A percentile compares a stretch with the other conserved stretches of the same genome.
These are phyloP conservation scores for Endoconidiophora laricicola DNA, from an alignment of 2,329 filamentous ascomycete genomes.

Conservation along the genomic window DNA sequence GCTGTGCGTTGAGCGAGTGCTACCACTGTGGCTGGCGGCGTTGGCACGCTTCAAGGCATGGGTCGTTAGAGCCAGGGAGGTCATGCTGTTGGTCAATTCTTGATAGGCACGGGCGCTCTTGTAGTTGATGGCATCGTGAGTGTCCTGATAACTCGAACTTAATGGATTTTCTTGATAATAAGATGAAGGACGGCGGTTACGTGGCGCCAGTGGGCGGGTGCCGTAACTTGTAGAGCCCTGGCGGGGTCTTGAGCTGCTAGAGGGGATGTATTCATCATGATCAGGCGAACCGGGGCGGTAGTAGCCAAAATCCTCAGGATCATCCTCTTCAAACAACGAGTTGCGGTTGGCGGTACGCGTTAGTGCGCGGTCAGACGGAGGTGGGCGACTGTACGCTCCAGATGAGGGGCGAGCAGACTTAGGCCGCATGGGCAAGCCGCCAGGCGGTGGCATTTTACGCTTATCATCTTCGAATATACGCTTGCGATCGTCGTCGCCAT, in stretches of 20 bases:
- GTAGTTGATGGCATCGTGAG: constrained; percentile 25
- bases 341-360: background rate
- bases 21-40: constrained; percentile 28
- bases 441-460: constrained; percentile 8
- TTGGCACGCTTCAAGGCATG: constrained; percentile 36
- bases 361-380: constrained; percentile 6
- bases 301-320: constrained; percentile 2
- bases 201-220: background rate
- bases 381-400: constrained; percentile 4
- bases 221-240: constrained; percentile 6
- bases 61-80: constrained; percentile 24
- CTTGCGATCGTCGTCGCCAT: constrained; percentile 8
- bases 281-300: background rate
- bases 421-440: constrained; percentile 1
- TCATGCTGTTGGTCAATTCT: constrained; percentile 11
- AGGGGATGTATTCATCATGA: constrained; percentile 7
- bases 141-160: constrained; percentile 1
- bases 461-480: constrained; percentile 10
- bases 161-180: constrained; percentile 3
- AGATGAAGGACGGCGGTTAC: constrained; percentile 4
- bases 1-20: constrained; percentile 41
- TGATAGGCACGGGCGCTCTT: constrained; percentile 28
- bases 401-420: constrained; percentile 11
- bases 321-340: constrained; percentile 5
- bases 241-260: constrained; percentile 4